These are phyloP conservation scores for Boletellus sp. DNA, from an alignment of 768 basidiomycete genomes.

Conservation along the genomic window DNA sequence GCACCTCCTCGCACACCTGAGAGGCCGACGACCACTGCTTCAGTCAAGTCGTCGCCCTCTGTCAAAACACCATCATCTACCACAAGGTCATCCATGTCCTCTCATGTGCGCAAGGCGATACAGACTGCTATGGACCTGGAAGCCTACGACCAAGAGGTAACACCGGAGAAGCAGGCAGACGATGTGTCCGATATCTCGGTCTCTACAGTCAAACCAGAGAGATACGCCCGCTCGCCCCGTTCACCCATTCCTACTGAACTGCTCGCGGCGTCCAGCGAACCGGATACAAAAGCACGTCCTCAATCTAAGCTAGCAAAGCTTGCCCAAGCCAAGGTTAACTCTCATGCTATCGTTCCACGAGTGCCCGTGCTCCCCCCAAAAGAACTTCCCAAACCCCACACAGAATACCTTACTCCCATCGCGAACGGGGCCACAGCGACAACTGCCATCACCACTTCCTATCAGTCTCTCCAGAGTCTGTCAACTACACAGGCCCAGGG, in stretches of 20 bases:
- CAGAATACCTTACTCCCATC: slow-evolving; percentile 72
- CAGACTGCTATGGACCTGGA: slow-evolving; percentile 64
- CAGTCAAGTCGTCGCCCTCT: slow-evolving; percentile 26
- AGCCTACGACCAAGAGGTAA: slow-evolving; percentile 39
- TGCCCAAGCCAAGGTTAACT: slow-evolving; percentile 53
- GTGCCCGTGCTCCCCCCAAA: slow-evolving; percentile 30
- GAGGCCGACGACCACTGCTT: slow-evolving; percentile 12
- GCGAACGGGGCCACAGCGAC: slow-evolving; percentile 82
- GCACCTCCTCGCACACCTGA: slow-evolving; percentile 29
- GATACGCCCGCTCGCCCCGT: slow-evolving; percentile 20
- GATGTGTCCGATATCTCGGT: slow-evolving; percentile 13
- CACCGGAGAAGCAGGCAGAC: slow-evolving; percentile 9
- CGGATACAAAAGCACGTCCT: slow-evolving; percentile 32
- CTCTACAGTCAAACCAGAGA: slow-evolving; percentile 23
- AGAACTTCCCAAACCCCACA: slow-evolving; percentile 46
- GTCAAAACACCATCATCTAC: slow-evolving; percentile 26
- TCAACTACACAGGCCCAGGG: slow-evolving; percentile 33
- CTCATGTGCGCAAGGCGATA: slow-evolving; percentile 63
- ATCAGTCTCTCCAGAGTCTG: slow-evolving; percentile 66
- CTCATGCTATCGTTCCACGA: slow-evolving; percentile 20
- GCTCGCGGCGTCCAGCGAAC: slow-evolving; percentile 11
- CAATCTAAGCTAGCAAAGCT: slow-evolving; percentile 75
- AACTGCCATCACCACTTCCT: slow-evolving; percentile 79
- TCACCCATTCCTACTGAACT: slow-evolving; percentile 15
- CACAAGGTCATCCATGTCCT: slow-evolving; percentile 50